Evolutionary conservation across 495 filamentous ascomycete genomes (phyloP).

Genomic region (Xylaria longipes): DNA sequence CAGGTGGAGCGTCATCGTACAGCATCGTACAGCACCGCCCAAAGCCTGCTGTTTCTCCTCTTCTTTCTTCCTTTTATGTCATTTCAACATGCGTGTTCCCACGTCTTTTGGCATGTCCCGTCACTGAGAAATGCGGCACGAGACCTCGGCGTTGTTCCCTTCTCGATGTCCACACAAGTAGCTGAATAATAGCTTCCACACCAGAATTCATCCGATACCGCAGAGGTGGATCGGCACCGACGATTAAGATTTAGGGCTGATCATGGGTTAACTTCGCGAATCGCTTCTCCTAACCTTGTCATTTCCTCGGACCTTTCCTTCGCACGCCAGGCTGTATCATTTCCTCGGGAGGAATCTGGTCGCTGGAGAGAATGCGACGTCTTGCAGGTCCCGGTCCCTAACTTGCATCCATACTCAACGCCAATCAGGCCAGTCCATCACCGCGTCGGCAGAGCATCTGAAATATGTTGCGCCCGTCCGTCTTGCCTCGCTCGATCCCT

Average conservation of each 20-base stretch:
- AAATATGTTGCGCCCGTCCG: conserved; percentile 12
- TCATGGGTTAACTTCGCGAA: conserved; percentile 16
- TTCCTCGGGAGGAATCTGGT: neutral
- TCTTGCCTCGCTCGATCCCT: conserved; percentile 22
- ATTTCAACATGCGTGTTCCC: neutral
- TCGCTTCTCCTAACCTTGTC: neutral
- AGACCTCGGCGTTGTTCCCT: neutral
- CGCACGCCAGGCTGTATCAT: neutral
- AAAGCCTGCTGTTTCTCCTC: neutral
- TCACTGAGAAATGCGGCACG: neutral
- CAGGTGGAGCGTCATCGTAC: conserved; percentile 1
- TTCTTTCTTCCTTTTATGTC: neutral
- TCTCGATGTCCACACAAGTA: neutral
- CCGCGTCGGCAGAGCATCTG: neutral
- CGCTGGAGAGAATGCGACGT: conserved; percentile 16
- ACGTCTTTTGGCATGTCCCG: neutral
- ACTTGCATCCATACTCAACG: neutral
- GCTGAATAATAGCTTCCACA: neutral
- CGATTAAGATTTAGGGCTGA: neutral
- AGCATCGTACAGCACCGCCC: neutral
- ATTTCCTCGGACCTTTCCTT: neutral
- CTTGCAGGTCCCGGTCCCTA: neutral
- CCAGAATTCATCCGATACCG: neutral
- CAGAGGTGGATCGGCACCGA: neutral
- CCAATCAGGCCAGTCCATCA: neutral